Base-by-base conservation (phyloP, 495 filamentous ascomycete species). In the Xylaria scruposa region DNA sequence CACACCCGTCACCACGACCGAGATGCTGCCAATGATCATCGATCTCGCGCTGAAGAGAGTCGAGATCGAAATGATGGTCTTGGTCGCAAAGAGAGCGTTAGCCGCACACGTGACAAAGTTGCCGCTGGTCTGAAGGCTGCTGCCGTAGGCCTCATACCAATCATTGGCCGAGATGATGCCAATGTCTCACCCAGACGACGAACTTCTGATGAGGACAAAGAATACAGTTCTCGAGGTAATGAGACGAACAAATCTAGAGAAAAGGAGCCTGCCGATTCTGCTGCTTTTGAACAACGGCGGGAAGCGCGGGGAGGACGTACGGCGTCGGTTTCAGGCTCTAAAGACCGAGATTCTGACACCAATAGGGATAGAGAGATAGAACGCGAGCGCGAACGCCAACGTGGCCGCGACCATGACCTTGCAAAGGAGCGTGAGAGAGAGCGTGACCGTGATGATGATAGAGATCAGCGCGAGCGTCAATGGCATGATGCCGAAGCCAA, bases 51-150 rank as follows among this genome's bases (percentile, higher is more conserved):
- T 17, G 76, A 76, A 36, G 65, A 75, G 2, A 62, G 58, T n/a
- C 72, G 75, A 24, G 78, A 80, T 17, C 68, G 75, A 24, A 76
- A 75, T 56, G 79, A 82, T 29, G 68, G 74, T 33, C 21, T 73
- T 15, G 47, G 26, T 17, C 75, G 76, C 15, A 75, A 75, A 62
- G 75, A 71, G 62, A 75, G 75, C 62, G 31, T 72, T 46, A 75
- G 73, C 65, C 74, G 72, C 53, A 66, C 73, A 51, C 77, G 76
- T 56, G 83, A 83, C 51, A 87, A 81, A 69, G 68, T 81, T 17
- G 74, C 77, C 9, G 70, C 78, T 9, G 84, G 82, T 0, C 65
- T 83, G 15, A 76, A 80, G 17, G 84, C 82, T 26, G 80, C 80
- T 0, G 74, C 81, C 17, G 59, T 83, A 13, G 84, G 81, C n/a